Evolutionary conservation across 345 rosid genomes (phyloP).

Genomic region (Moricandia moricandioides): DNA sequence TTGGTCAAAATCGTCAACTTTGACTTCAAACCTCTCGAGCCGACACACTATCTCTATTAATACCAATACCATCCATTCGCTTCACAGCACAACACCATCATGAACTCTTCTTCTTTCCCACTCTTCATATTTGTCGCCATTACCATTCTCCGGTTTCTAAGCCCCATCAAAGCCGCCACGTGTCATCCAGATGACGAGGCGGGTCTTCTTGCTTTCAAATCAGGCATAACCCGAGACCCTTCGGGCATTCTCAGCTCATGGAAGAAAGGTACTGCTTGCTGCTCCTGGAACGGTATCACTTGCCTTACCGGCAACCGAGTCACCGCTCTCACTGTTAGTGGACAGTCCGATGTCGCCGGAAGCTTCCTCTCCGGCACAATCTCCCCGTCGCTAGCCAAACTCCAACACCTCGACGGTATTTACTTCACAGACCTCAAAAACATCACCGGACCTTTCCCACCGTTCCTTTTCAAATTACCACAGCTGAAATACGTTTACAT

Average conservation of each 20-base stretch:
- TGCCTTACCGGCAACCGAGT: conserved; percentile 52
- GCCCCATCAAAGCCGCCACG: conserved; percentile 39
- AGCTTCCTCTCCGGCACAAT: conserved; percentile 56
- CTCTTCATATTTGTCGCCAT: conserved; percentile 17
- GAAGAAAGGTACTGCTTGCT: conserved; percentile 60
- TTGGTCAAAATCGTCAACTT: neutral
- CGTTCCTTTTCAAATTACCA: conserved; percentile 44
- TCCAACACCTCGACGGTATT: conserved; percentile 38
- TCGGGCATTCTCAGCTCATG: conserved; percentile 60
- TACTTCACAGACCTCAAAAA: conserved; percentile 12
- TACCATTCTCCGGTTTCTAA: conserved; percentile 16
- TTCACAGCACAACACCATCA: neutral
- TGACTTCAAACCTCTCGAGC: neutral
- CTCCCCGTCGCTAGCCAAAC: conserved; percentile 51
- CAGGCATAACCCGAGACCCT: conserved; percentile 55
- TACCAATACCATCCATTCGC: neutral
- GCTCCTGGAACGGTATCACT: conserved; percentile 49
- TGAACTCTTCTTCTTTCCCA: conserved; percentile 12
- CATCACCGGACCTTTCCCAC: conserved; percentile 63
- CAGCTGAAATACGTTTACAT: conserved; percentile 50
- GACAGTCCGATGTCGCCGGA: conserved; percentile 12
- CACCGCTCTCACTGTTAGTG: conserved; percentile 37
- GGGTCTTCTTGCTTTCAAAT: conserved; percentile 69
- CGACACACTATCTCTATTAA: neutral
- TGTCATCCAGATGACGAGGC: conserved; percentile 64